These are phyloP conservation scores for Fennellomyces sp. DNA, from an alignment of 371 early-diverging fungal species.

Conservation along the genomic window DNA sequence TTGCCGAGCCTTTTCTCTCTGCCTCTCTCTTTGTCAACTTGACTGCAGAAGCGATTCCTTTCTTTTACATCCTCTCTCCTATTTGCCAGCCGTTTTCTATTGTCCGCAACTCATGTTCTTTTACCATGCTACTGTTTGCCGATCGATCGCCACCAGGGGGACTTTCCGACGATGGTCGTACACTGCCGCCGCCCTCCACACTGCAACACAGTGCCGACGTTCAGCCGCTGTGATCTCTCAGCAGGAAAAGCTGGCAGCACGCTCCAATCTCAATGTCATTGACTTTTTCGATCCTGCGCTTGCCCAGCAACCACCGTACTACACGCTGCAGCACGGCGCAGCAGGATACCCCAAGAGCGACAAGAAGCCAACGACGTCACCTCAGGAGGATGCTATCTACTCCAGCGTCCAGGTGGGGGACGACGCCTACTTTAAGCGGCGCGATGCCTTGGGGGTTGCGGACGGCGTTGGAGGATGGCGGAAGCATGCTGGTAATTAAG, in stretches of 20 bases:
- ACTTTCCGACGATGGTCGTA: background rate
- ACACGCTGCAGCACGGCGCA: conserved; percentile 71
- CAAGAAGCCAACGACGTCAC: conserved; percentile 34
- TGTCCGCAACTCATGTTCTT: background rate
- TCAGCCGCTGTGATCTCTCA: conserved; percentile 33
- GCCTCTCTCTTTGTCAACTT: background rate
- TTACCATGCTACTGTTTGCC: background rate
- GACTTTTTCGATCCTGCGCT: conserved; percentile 49
- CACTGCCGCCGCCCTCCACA: background rate
- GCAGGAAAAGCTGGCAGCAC: conserved; percentile 18
- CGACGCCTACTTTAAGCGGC: conserved; percentile 79
- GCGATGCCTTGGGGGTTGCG: conserved; percentile 81
- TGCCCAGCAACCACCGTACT: conserved; percentile 38
- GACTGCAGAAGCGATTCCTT: background rate
- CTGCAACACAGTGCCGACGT: background rate
- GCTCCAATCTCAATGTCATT: conserved; percentile 41
- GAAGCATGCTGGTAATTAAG: conserved; percentile 37
- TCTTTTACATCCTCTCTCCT: background rate
- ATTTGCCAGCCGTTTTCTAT: background rate
- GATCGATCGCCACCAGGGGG: background rate
- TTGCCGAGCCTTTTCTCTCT: background rate
- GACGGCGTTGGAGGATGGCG: conserved; percentile 90
- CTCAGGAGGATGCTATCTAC: conserved; percentile 74
- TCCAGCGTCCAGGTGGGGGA: conserved; percentile 83
- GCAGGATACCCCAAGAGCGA: conserved; percentile 80